Conservation (phyloP, 495 filamentous ascomycete genomes). For the Podospora didyma region DNA sequence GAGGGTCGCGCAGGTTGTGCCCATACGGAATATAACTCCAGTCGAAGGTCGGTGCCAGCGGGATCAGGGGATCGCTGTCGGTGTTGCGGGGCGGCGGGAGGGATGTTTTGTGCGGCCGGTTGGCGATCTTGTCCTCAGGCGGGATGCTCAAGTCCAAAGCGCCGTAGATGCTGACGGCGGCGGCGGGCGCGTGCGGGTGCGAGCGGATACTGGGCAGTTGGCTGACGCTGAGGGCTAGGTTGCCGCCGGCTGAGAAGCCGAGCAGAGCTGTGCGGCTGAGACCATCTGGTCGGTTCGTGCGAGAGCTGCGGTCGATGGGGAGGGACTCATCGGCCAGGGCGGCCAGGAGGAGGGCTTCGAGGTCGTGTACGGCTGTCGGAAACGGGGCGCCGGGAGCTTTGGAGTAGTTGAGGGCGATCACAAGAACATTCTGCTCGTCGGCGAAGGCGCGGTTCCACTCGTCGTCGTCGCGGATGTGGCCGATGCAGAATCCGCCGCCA, state of each 20-base stretch:
- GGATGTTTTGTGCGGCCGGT: too few species aligned
- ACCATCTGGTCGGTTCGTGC: too few species aligned
- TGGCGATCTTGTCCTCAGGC: too few species aligned
- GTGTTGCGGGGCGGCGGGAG: too few species aligned
- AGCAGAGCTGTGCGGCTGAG: slow-evolving; percentile 25
- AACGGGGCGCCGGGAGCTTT: slow-evolving; percentile 33
- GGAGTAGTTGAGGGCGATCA: slow-evolving; percentile 35
- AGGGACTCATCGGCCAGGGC: slow-evolving; percentile 24
- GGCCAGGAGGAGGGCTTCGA: slow-evolving; percentile 27
- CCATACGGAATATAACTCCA: slow-evolving; percentile 32
- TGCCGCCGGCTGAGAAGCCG: slow-evolving; percentile 37
- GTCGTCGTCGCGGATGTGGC: slow-evolving; percentile 26
- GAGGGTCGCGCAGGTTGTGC: slow-evolving; percentile 16
- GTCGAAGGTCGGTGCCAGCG: slow-evolving; percentile 12
- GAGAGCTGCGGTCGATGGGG: slow-evolving; percentile 23
- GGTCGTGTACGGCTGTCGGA: slow-evolving; percentile 27
- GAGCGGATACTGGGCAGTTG: slow-evolving; percentile 24
- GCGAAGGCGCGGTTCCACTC: slow-evolving; percentile 35
- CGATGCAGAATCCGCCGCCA: slow-evolving; percentile 35
- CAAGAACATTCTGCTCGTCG: slow-evolving; percentile 25
- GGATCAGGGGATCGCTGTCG: too few species aligned
- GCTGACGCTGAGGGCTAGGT: slow-evolving; percentile 26
- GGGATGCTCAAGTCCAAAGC: too few species aligned
- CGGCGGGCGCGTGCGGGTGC: slow-evolving; percentile 23
- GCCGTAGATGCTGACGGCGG: slow-evolving; percentile 4